Evolutionary conservation across 306 rosid species (phyloP).

Genomic region (Lathyrus tuberosus): DNA sequence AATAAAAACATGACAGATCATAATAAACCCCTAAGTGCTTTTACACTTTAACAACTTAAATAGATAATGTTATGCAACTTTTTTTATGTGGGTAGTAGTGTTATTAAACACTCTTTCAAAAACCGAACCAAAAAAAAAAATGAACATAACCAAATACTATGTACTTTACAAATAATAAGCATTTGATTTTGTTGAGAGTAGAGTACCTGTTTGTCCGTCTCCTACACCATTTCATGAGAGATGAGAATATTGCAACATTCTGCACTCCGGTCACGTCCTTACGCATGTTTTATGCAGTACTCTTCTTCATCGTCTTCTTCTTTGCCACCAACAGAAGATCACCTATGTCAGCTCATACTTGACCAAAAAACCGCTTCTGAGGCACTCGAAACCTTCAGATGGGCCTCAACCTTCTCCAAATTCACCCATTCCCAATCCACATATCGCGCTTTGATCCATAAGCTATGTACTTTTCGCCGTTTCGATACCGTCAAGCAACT

Average conservation of each 20-base stretch:
- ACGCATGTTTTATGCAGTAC: not conserved
- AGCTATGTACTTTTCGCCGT: constrained; percentile 60
- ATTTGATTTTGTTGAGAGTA: no score
- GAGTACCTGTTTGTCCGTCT: not conserved
- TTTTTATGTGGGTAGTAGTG: no score
- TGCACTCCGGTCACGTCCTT: not conserved
- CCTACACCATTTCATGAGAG: not conserved
- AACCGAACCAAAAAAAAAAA: no score
- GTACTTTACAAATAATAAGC: no score
- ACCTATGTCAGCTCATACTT: constrained; percentile 56
- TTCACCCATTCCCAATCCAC: constrained; percentile 68
- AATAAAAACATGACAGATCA: no score
- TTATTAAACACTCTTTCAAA: no score
- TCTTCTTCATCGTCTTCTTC: constrained; percentile 41
- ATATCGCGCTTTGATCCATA: constrained; percentile 65
- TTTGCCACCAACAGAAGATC: constrained; percentile 47
- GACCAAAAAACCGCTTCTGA: constrained; percentile 58
- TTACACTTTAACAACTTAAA: no score
- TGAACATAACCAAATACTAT: no score
- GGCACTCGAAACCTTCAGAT: constrained; percentile 63
- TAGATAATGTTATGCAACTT: no score
- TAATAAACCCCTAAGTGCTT: no score
- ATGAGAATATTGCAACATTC: constrained; percentile 19
- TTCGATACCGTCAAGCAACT: constrained; percentile 65
- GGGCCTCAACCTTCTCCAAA: constrained; percentile 68